Evolutionary conservation across 306 rosid genomes (phyloP).

Genomic region (Mimosa bimucronata): DNA sequence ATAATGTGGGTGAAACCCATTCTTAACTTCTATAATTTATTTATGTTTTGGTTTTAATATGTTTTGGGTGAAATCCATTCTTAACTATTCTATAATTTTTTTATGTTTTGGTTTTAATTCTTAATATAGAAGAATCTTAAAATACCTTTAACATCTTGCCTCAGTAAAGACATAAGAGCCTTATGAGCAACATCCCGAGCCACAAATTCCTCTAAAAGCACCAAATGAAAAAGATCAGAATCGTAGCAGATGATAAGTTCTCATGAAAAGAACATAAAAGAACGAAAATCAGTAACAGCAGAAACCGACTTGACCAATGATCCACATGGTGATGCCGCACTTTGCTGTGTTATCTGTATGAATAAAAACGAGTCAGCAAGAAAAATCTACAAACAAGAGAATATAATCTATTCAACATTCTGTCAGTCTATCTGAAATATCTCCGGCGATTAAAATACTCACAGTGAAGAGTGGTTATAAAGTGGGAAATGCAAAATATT

Average conservation of each 20-base stretch:
- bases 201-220: constrained; percentile 84
- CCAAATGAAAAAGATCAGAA: constrained; percentile 42
- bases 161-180: constrained; percentile 93
- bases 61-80: no score
- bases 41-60: no score
- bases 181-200: constrained; percentile 98
- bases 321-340: no score
- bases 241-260: constrained; percentile 18
- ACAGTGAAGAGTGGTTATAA: constrained; percentile 33
- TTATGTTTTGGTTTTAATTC: no score
- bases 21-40: no score
- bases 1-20: no score
- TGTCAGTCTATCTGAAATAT: constrained; percentile 37
- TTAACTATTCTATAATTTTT: no score
- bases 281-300: no score
- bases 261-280: no score
- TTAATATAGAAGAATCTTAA: constrained; percentile 11
- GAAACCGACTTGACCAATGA: no score
- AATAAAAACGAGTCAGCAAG: constrained; percentile 33
- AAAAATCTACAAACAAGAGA: constrained; percentile 31
- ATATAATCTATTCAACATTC: constrained; percentile 14
- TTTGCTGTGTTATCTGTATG: constrained; percentile 37
- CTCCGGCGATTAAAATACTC: constrained; percentile 16
- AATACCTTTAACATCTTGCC: constrained; percentile 96
- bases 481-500: constrained; percentile 15